These are phyloP conservation scores for Debaryomyces singareniensis DNA, from an alignment of 1,139 yeast genomes.

Conservation along the genomic window DNA sequence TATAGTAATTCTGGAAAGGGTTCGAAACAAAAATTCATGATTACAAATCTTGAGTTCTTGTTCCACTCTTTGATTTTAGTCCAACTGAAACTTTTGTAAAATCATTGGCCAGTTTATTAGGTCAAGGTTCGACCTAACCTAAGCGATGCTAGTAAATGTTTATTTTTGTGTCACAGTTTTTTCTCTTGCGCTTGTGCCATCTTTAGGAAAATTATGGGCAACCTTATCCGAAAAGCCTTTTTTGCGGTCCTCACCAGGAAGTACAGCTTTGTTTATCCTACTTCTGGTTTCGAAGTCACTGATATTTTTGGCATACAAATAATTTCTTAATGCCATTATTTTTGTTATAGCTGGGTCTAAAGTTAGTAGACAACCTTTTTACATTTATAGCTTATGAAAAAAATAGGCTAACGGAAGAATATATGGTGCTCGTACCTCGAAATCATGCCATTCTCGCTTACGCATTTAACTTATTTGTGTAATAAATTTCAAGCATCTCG, in stretches of 20 bases:
- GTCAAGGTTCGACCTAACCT: too few species aligned
- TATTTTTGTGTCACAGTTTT: background rate
- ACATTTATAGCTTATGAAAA: too few species aligned
- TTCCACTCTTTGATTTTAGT: slow-evolving; percentile 32
- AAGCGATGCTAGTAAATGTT: background rate
- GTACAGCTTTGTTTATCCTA: slow-evolving; percentile 12
- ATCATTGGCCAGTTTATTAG: too few species aligned
- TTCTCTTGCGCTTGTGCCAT: background rate
- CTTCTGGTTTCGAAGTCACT: slow-evolving; percentile 15
- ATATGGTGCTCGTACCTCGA: too few species aligned
- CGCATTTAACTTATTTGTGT: too few species aligned
- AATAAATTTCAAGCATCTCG: too few species aligned
- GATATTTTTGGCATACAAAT: slow-evolving; percentile 36
- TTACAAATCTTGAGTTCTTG: slow-evolving; percentile 19
- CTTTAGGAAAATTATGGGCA: background rate
- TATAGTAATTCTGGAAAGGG: slow-evolving; percentile 1
- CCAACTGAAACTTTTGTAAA: slow-evolving; percentile 19
- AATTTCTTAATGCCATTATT: slow-evolving; percentile 43
- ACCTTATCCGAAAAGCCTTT: background rate
- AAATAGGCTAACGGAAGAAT: too few species aligned
- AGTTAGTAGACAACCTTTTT: too few species aligned
- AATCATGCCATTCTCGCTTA: too few species aligned
- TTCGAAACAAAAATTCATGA: slow-evolving; percentile 10
- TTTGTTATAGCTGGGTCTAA: too few species aligned
- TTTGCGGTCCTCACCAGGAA: background rate